A percentile compares a stretch with the other conserved stretches of the same genome.
phyloP scores from a whole-genome alignment of 352 stramenopile species.

The Peronosclerospora sorghi region DNA sequence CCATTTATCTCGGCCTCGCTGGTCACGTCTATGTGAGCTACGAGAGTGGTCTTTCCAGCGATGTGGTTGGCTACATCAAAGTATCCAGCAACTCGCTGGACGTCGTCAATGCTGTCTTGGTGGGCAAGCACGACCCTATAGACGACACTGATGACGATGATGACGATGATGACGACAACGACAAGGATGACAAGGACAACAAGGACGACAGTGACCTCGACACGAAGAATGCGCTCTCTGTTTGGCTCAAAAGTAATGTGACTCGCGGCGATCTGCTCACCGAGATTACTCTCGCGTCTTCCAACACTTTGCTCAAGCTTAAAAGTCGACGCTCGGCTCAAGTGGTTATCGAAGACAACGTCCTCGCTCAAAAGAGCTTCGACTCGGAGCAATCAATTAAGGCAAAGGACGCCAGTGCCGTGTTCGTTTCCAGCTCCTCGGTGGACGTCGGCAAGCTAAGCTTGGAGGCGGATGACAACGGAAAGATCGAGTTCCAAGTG shows the following conservation, averaged over 20 bases:
- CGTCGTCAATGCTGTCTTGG: slow-evolving; percentile 11
- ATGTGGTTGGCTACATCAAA: slow-evolving; percentile 22
- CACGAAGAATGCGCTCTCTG: background rate
- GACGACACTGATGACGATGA: slow-evolving; percentile 9
- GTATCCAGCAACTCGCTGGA: slow-evolving; percentile 12
- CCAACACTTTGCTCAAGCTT: slow-evolving; percentile 12
- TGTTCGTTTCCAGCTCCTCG: slow-evolving; percentile 13
- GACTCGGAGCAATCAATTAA: slow-evolving; percentile 16
- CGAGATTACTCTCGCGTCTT: slow-evolving; percentile 16
- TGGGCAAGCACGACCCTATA: background rate
- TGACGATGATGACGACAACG: slow-evolving; percentile 3
- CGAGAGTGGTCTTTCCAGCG: slow-evolving; percentile 5
- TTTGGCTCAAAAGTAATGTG: slow-evolving; percentile 10
- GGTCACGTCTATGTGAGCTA: slow-evolving; percentile 22
- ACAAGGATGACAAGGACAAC: background rate
- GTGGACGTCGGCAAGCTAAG: slow-evolving; percentile 18
- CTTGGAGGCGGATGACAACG: slow-evolving; percentile 13
- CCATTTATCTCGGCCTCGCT: slow-evolving; percentile 15
- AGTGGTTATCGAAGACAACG: slow-evolving; percentile 15
- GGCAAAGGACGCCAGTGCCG: slow-evolving; percentile 10
- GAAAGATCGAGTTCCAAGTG: slow-evolving; percentile 12
- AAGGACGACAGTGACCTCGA: background rate
- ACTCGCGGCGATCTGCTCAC: slow-evolving; percentile 14
- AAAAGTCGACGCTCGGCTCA: slow-evolving; percentile 11
- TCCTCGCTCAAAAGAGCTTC: slow-evolving; percentile 12